Conservation (phyloP, 2,329 filamentous ascomycete species). For the Aspergillus sp. region DNA sequence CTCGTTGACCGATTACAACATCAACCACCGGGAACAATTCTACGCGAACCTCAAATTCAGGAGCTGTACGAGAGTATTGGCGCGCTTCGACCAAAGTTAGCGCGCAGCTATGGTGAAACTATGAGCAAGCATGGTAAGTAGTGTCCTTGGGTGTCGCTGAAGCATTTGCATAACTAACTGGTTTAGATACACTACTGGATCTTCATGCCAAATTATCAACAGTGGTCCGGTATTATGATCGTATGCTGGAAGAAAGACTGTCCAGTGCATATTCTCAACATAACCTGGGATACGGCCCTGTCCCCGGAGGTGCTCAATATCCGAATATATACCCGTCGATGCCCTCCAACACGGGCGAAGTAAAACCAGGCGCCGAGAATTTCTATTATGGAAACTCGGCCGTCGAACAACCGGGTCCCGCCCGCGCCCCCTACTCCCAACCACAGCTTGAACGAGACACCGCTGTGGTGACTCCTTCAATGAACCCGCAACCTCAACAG, state of each 20-base stretch:
- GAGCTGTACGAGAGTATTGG: conserved; percentile 97
- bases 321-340: conserved; percentile 71
- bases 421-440: conserved; percentile 53
- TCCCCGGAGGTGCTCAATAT: conserved; percentile 49
- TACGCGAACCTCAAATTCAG: conserved; percentile 97
- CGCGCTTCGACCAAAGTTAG: conserved; percentile 86
- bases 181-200: conserved; percentile 81
- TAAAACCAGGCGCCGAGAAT: conserved; percentile 64
- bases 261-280: conserved; percentile 91
- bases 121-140: conserved; percentile 98
- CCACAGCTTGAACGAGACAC: conserved; percentile 32
- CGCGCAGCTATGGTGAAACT: conserved; percentile 93
- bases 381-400: conserved; percentile 73
- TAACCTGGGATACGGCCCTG: conserved; percentile 59
- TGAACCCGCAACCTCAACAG: conserved; percentile 20
- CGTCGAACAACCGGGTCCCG: conserved; percentile 48
- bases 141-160: conserved; percentile 11
- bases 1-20: conserved; percentile 92
- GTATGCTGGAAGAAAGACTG: conserved; percentile 93
- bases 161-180: conserved; percentile 18
- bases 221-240: conserved; percentile 94
- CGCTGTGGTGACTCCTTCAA: conserved; percentile 20
- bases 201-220: conserved; percentile 93
- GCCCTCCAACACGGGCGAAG: conserved; percentile 52
- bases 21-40: conserved; percentile 89